A percentile compares a stretch with the other conserved stretches of the same genome.
These are phyloP conservation scores for Aspergillus fumigatiaffinis DNA, from an alignment of 2,329 filamentous ascomycete genomes.

Conservation along the genomic window DNA sequence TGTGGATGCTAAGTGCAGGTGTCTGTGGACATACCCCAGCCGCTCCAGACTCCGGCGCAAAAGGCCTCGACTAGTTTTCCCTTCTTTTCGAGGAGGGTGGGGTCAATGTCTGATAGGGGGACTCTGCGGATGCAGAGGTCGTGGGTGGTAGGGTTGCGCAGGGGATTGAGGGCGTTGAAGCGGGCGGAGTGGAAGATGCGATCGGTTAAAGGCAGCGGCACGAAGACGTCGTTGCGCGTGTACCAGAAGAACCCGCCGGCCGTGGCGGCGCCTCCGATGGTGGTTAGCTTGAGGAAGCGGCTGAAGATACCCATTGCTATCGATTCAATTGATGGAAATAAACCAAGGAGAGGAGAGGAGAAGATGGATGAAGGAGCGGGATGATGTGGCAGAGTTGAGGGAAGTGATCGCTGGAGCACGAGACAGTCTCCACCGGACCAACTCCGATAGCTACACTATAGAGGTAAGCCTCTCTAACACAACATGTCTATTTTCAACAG, in stretches of 20 bases:
- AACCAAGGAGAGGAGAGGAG: slow-evolving; percentile 1
- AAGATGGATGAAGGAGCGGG: not conserved
- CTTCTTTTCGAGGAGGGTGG: slow-evolving; percentile 60
- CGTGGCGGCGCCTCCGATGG: slow-evolving; percentile 47
- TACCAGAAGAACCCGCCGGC: slow-evolving; percentile 52
- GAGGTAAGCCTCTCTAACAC: too few relatives aligned
- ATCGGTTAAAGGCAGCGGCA: slow-evolving; percentile 54
- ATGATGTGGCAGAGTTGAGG: not conserved
- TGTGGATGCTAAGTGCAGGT: too few relatives aligned
- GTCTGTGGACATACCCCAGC: slow-evolving; percentile 54
- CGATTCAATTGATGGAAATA: not conserved
- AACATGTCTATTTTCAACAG: not conserved
- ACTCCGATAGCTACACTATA: too few relatives aligned
- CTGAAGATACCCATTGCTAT: slow-evolving; percentile 49
- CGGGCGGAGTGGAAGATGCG: slow-evolving; percentile 60
- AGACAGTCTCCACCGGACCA: slow-evolving; percentile 4
- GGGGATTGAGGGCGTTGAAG: slow-evolving; percentile 59
- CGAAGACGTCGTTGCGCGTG: slow-evolving; percentile 53
- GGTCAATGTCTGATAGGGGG: slow-evolving; percentile 60
- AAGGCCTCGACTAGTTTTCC: slow-evolving; percentile 61
- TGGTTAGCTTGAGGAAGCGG: slow-evolving; percentile 41
- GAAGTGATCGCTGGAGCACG: not conserved
- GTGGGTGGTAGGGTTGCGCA: slow-evolving; percentile 58
- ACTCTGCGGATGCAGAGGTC: slow-evolving; percentile 63
- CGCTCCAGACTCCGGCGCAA: slow-evolving; percentile 64